phyloP scores from a whole-genome alignment of 208 protist species.

The Wallacemonas sp. region DNA sequence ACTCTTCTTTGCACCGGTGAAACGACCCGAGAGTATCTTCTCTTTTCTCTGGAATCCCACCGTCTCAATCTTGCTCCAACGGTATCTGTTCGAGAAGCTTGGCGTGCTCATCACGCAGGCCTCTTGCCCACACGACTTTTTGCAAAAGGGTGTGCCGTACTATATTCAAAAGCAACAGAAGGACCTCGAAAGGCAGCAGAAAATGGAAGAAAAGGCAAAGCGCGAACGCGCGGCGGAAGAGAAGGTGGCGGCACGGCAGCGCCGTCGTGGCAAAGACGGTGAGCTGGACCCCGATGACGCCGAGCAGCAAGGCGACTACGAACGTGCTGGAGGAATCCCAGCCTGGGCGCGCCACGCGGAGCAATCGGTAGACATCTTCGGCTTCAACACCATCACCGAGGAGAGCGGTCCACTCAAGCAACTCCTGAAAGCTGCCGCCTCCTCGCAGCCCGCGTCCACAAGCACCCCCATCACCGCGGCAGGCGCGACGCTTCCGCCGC shows the following conservation, averaged over 20 bases:
- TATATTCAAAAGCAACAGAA: conserved; percentile 50
- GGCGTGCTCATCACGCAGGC: conserved; percentile 86
- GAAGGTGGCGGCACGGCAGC: conserved; percentile 20
- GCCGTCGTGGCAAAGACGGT: conserved; percentile 19
- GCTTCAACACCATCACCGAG: not conserved
- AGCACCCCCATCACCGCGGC: no score
- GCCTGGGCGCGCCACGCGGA: conserved; percentile 17
- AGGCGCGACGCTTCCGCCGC: no score
- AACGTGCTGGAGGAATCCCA: not conserved
- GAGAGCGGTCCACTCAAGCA: conserved; percentile 4
- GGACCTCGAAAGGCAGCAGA: conserved; percentile 23
- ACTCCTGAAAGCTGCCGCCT: not conserved
- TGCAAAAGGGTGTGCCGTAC: conserved; percentile 58
- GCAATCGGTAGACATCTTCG: conserved; percentile 52
- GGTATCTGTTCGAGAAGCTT: conserved; percentile 61
- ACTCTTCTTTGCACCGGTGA: conserved; percentile 79
- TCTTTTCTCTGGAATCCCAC: conserved; percentile 78
- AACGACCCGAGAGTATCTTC: conserved; percentile 75
- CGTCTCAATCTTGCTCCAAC: conserved; percentile 70
- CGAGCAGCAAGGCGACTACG: conserved; percentile 6
- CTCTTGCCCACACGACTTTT: conserved; percentile 72
- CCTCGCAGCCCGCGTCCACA: not conserved
- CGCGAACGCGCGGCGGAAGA: not conserved
- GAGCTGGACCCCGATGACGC: not conserved
- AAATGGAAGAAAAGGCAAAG: conserved; percentile 16